Evolutionary conservation across 108 stramenopile genomes (phyloP).

Genomic region (Cyclotella baltica): DNA sequence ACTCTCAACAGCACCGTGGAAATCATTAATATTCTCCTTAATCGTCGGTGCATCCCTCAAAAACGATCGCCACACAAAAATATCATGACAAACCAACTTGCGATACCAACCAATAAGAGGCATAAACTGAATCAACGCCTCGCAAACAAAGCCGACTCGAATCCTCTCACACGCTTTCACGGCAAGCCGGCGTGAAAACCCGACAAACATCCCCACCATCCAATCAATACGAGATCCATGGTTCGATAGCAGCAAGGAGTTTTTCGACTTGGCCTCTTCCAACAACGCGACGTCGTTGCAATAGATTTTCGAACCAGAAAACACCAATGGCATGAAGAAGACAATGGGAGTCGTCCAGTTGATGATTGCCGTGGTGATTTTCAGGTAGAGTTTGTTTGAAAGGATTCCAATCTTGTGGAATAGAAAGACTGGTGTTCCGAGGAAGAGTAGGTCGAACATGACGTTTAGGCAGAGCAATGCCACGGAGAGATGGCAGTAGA

Average conservation of each 20-base stretch:
- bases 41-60: slow-evolving; percentile 49
- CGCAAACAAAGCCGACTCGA: slow-evolving; percentile 60
- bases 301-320: slow-evolving; percentile 43
- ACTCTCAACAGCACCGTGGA: slow-evolving; percentile 28
- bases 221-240: slow-evolving; percentile 59
- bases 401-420: slow-evolving; percentile 29
- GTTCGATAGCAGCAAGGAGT: slow-evolving; percentile 45
- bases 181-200: slow-evolving; percentile 24
- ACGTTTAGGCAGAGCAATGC: slow-evolving; percentile 55
- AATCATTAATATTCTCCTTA: slow-evolving; percentile 41
- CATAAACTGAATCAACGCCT: slow-evolving; percentile 56
- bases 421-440: slow-evolving; percentile 39
- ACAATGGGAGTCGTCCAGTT: slow-evolving; percentile 60
- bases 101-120: slow-evolving; percentile 63
- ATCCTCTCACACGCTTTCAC: slow-evolving; percentile 19
- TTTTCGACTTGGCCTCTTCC: slow-evolving; percentile 38
- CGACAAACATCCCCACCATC: slow-evolving; percentile 61
- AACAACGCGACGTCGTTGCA: slow-evolving; percentile 47
- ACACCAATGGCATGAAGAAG: slow-evolving; percentile 49
- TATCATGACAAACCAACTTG: slow-evolving; percentile 53
- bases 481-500: slow-evolving; percentile 50
- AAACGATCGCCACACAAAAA: slow-evolving; percentile 59
- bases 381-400: slow-evolving; percentile 21
- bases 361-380: slow-evolving; percentile 36
- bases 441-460: slow-evolving; percentile 48